phyloP scores from a whole-genome alignment of 768 basidiomycete genomes.

The Leccinum incarnatum region DNA sequence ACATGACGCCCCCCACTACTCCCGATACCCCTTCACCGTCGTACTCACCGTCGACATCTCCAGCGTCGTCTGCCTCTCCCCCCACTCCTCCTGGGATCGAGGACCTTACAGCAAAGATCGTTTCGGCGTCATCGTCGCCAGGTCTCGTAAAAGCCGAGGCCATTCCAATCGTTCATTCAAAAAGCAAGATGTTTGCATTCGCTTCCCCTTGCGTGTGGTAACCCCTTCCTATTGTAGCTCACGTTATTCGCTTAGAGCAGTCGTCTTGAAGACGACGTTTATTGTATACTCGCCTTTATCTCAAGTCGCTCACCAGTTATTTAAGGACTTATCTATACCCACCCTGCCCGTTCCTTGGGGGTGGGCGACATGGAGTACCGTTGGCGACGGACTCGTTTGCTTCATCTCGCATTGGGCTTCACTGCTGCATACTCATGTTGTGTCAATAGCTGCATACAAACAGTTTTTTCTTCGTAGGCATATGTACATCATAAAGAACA shows the following conservation, averaged over 20 bases:
- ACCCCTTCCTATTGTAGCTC: conserved; percentile 23
- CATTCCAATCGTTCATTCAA: conserved; percentile 35
- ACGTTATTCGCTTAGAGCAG: conserved; percentile 22
- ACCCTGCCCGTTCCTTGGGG: conserved; percentile 11
- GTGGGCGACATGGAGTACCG: conserved; percentile 27
- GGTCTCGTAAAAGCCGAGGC: conserved; percentile 24
- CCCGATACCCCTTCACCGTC: conserved; percentile 57
- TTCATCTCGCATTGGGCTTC: conserved; percentile 30
- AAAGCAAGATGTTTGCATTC: conserved; percentile 63
- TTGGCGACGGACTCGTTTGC: conserved; percentile 22
- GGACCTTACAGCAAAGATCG: conserved; percentile 48
- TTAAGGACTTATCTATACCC: conserved; percentile 37
- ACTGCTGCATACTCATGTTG: conserved; percentile 36
- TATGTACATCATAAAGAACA: conserved; percentile 34
- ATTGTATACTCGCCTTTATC: conserved; percentile 19
- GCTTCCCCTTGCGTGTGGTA: conserved; percentile 64
- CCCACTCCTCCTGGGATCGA: conserved; percentile 55
- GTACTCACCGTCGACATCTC: conserved; percentile 51
- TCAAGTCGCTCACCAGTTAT: conserved; percentile 20
- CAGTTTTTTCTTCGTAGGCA: conserved; percentile 27
- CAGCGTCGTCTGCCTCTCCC: conserved; percentile 61
- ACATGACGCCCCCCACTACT: conserved; percentile 33
- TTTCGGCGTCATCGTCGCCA: conserved; percentile 39
- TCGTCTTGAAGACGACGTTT: conserved; percentile 30
- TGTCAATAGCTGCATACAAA: conserved; percentile 37